Percentiles rank a stretch among this genome's conserved stretches.
These are phyloP conservation scores for Anaeramoeba ignava DNA, from an alignment of 78 protist species.

Conservation along the genomic window DNA sequence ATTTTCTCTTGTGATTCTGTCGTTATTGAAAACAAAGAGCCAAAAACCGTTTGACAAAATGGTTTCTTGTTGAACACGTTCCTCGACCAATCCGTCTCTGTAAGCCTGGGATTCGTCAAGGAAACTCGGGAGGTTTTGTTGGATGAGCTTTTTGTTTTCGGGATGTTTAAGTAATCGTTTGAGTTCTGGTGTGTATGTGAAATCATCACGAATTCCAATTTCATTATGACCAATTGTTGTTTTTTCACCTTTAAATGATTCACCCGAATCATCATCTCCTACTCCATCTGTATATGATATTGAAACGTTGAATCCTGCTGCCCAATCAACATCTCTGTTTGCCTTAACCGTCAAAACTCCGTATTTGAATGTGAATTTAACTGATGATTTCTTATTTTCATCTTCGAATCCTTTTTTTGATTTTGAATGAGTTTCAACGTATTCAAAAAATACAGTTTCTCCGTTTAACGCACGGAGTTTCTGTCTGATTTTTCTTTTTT, in stretches of 20 bases:
- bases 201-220: not conserved
- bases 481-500: not conserved
- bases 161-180: not conserved
- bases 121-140: not conserved
- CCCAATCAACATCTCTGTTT: not conserved
- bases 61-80: not conserved
- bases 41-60: not conserved
- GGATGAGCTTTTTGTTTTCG: not conserved
- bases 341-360: not conserved
- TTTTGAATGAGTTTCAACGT: not conserved
- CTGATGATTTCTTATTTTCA: not conserved
- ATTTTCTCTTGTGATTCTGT: not conserved
- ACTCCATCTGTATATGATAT: not conserved
- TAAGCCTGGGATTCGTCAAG: not conserved
- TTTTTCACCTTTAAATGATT: not conserved
- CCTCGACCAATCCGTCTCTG: not conserved
- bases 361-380: not conserved
- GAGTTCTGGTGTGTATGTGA: not conserved
- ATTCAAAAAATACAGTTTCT: not conserved
- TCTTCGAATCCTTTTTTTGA: not conserved
- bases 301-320: not conserved
- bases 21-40: not conserved
- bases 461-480: not conserved
- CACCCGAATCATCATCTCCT: not conserved
- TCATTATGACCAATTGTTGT: not conserved